Conservation (phyloP, 805 yeast species). For the baker's yeast (Saccharomyces cerevisiae) region DNA sequence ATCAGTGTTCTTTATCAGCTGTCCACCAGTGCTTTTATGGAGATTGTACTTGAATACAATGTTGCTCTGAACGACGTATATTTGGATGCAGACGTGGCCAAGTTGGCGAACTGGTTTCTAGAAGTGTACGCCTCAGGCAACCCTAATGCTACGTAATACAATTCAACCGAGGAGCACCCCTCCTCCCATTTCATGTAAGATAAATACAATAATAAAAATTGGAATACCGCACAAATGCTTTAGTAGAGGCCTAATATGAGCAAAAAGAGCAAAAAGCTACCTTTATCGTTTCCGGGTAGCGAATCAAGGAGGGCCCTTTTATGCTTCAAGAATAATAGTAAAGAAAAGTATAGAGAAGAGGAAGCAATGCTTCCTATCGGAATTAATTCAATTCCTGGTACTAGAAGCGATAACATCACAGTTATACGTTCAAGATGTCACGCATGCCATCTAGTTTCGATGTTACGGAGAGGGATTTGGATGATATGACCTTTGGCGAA, state of each 20-base stretch:
- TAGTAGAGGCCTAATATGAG: not conserved
- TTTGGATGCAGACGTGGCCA: slow-evolving; percentile 53
- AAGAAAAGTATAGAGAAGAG: not conserved
- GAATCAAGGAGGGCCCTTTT: not conserved
- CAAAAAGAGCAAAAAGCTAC: not conserved
- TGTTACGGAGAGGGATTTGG: slow-evolving; percentile 2
- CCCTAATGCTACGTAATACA: not conserved
- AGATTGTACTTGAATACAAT: slow-evolving; percentile 56
- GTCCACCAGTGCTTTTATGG: slow-evolving; percentile 54
- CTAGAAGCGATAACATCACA: not conserved
- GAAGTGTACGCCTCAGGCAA: slow-evolving; percentile 34
- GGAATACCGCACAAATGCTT: not conserved
- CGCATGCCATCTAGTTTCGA: slow-evolving; percentile 26
- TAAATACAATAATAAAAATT: not conserved
- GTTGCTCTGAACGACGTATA: slow-evolving; percentile 55
- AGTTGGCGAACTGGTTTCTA: slow-evolving; percentile 64
- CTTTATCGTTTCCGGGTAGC: not conserved
- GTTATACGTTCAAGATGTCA: slow-evolving; percentile 17
- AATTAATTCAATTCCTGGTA: not conserved
- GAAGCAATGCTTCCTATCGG: not conserved
- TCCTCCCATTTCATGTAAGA: not conserved
- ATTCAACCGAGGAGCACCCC: not conserved
- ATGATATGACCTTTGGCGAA: slow-evolving; percentile 11
- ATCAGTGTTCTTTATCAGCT: slow-evolving; percentile 54
- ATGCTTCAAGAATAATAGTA: not conserved